These are phyloP conservation scores for Taxillus chinensis DNA, from an alignment of 164 flowering plant species.

Conservation along the genomic window DNA sequence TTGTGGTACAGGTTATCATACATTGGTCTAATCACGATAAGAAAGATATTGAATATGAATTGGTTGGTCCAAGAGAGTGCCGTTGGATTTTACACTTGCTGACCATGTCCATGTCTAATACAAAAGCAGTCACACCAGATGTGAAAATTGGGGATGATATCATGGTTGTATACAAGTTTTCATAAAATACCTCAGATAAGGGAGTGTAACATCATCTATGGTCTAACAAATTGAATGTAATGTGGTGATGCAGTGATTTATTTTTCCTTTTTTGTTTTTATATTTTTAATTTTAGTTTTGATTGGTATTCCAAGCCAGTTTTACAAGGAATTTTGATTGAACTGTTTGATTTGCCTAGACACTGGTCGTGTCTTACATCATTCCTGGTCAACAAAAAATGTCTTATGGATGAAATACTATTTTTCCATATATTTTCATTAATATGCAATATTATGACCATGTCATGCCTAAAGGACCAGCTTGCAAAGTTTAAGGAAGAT, in stretches of 20 bases:
- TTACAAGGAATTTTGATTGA: too few species aligned
- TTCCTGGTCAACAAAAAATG: too few species aligned
- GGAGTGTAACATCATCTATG: not conserved
- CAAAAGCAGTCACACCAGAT: constrained; percentile 14
- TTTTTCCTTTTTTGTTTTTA: not conserved
- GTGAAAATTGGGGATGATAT: constrained; percentile 6
- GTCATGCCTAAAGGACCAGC: too few species aligned
- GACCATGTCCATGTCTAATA: constrained; percentile 6
- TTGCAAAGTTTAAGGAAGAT: too few species aligned
- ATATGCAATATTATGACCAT: too few species aligned
- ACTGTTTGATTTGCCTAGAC: too few species aligned
- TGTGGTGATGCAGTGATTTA: not conserved
- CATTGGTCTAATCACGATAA: constrained; percentile 39
- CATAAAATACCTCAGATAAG: too few species aligned
- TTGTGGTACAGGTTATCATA: constrained; percentile 52
- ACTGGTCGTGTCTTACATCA: too few species aligned
- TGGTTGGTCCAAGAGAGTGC: constrained; percentile 23
- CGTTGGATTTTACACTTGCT: constrained; percentile 13
- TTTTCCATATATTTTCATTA: too few species aligned
- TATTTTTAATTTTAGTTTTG: not conserved
- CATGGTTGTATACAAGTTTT: too few species aligned
- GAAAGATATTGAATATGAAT: constrained; percentile 31
- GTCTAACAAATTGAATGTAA: not conserved
- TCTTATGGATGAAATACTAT: too few species aligned
- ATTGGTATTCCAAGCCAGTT: not conserved